Evolutionary conservation across 1,284 basidiomycete species (phyloP), one percentile per base, ranked within the genome.

Genomic region (Abortiporus biennis): DNA sequence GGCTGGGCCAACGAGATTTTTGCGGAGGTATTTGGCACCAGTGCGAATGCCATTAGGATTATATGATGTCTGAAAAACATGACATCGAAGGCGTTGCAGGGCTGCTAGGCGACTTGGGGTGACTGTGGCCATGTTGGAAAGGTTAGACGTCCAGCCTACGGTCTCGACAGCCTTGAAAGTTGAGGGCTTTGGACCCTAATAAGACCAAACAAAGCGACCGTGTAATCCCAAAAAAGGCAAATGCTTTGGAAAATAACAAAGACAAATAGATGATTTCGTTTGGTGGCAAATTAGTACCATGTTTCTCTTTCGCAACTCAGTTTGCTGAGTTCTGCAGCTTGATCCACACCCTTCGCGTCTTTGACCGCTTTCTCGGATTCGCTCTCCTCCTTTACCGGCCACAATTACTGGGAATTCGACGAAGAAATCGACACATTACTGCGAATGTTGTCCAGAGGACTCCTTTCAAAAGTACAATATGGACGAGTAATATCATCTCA

Each of bases 11-110:
- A 79, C 76, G 25, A 93, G 74, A 5, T 81, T 73, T 21, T 73
- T 69, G 30, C 82, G 78, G 37, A 93, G 76, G 67, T 92, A 88
- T 64, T 93, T 93, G 16, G 86, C 80, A 24, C 91, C 91, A 0
- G 85, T 91, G 20, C 91, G 81, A 5, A 76, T 59, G 32, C 78
- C 78, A 3, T 72, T 74, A 0, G 89, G 89, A 63, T 93, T 94
- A 63, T 85, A 90, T 2, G 83, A 72, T 4, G 89, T 92, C 59
- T 90, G 78, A 60, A 94, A 94, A 43, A 95, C 78, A 21, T 71
- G 60, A 57, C 78, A 82, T 41, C 81, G 80, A 6, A 83, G 67
- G 36, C 71, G 70, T 0, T 61, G 71, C 36, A 89, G 66, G 6
- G 74, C 67, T 27, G 67, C 64, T 20, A 85, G 59, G 45, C 76